Evolutionary conservation across 2,329 filamentous ascomycete species (phyloP).

Genomic region (Trichoderma endophyticum): DNA sequence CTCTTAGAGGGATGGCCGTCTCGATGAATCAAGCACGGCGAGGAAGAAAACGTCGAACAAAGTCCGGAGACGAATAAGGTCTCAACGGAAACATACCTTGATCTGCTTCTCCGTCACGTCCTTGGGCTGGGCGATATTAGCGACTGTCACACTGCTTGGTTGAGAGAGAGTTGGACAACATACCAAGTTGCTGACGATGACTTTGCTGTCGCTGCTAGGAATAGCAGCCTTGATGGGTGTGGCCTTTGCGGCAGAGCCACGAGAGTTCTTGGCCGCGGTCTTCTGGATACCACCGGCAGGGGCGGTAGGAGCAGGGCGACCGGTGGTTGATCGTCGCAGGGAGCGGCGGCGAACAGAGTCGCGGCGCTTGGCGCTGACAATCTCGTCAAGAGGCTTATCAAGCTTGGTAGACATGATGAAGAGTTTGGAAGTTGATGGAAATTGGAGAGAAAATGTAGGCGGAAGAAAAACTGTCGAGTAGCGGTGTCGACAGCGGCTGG

Average conservation of each 20-base stretch:
- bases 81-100: constrained; percentile 99
- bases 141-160: not conserved
- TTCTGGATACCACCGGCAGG: constrained; percentile 87
- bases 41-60: constrained; percentile 59
- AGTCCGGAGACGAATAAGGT: constrained; percentile 64
- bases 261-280: constrained; percentile 60
- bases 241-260: constrained; percentile 57
- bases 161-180: constrained; percentile 35
- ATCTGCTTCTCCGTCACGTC: constrained; percentile 97
- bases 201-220: constrained; percentile 77
- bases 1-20: constrained; percentile 21
- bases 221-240: constrained; percentile 62
- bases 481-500: not conserved
- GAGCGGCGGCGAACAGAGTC: constrained; percentile 54
- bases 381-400: constrained; percentile 95
- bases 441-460: not conserved
- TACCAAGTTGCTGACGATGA: constrained; percentile 98
- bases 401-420: constrained; percentile 87
- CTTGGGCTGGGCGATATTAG: constrained; percentile 69
- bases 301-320: constrained; percentile 57
- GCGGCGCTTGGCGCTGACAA: constrained; percentile 73
- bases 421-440: constrained; percentile 12
- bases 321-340: constrained; percentile 47
- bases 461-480: not conserved
- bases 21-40: constrained; percentile 37